Percentiles rank a stretch among this genome's conserved stretches.
These are phyloP conservation scores for Pythium monospermum DNA, from an alignment of 352 stramenopile species.

Conservation along the genomic window DNA sequence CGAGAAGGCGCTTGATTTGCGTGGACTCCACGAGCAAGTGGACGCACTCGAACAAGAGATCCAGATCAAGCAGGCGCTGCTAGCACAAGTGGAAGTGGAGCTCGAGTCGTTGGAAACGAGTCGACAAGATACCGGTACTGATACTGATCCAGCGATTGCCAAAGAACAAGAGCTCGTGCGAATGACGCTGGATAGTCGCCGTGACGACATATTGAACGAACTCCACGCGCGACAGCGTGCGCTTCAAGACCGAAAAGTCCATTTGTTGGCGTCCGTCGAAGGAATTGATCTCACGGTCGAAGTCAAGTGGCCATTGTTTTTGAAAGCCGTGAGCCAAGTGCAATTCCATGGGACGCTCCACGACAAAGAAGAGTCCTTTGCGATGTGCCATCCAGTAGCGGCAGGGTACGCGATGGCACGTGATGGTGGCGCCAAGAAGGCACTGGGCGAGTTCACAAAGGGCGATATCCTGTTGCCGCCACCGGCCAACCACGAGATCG, in stretches of 20 bases:
- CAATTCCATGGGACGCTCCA: constrained; percentile 34
- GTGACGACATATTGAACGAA: constrained; percentile 17
- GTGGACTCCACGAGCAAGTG: constrained; percentile 22
- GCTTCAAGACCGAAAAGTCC: constrained; percentile 36
- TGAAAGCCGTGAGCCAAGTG: constrained; percentile 45
- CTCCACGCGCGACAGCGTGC: constrained; percentile 27
- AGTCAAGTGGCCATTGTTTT: constrained; percentile 51
- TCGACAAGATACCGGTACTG: neutral
- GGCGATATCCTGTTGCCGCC: constrained; percentile 49
- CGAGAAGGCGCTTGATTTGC: constrained; percentile 16
- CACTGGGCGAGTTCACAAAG: constrained; percentile 38
- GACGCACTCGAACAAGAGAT: constrained; percentile 34
- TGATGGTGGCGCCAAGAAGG: constrained; percentile 17
- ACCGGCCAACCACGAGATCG: constrained; percentile 54
- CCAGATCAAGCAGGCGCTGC: constrained; percentile 26
- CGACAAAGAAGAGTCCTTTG: constrained; percentile 15
- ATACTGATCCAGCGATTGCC: neutral
- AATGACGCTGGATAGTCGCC: constrained; percentile 13
- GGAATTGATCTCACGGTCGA: constrained; percentile 40
- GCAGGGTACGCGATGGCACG: constrained; percentile 49
- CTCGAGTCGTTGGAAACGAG: constrained; percentile 10
- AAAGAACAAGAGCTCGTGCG: constrained; percentile 11
- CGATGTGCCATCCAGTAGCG: constrained; percentile 39
- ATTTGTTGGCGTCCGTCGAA: constrained; percentile 55
- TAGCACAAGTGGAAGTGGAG: constrained; percentile 42